phyloP scores from a whole-genome alignment of 2,329 filamentous ascomycete genomes.

The Phaeophleospora eucalypticola region DNA sequence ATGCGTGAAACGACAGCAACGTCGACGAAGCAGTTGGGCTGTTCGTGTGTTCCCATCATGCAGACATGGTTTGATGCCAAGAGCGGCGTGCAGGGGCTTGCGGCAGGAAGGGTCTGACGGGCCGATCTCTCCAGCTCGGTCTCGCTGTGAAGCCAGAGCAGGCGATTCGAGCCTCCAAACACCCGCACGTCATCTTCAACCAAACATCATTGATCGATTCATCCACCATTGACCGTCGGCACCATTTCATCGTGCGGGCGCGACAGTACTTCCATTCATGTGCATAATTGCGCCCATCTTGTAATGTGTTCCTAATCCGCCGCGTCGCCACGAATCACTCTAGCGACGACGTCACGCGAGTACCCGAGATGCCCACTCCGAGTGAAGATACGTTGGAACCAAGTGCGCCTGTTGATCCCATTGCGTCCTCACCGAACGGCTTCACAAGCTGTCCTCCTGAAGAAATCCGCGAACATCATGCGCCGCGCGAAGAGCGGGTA shows the following conservation, averaged over 20 bases:
- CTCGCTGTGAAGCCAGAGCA: neutral
- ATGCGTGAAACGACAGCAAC: too few relatives aligned
- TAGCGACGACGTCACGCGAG: conserved; percentile 24
- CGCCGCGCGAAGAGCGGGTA: conserved; percentile 27
- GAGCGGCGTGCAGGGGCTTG: neutral
- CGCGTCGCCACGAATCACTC: conserved; percentile 6
- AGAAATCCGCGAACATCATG: conserved; percentile 24
- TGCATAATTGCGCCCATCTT: conserved; percentile 9
- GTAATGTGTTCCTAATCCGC: conserved; percentile 14
- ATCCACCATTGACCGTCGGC: neutral
- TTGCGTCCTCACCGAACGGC: conserved; percentile 2
- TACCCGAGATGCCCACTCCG: conserved; percentile 21
- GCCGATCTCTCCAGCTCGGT: neutral
- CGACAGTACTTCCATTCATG: conserved; percentile 8
- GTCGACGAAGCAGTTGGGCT: too few relatives aligned
- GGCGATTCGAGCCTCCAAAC: neutral
- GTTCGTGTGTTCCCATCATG: too few relatives aligned
- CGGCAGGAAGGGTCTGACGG: neutral
- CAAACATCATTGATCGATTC: neutral
- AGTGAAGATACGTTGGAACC: conserved; percentile 17
- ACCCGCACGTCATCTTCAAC: neutral
- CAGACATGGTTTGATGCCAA: neutral
- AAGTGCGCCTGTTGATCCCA: conserved; percentile 4
- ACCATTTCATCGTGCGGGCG: conserved; percentile 7
- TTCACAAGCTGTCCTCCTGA: conserved; percentile 41